Evolutionary conservation across 2,329 filamentous ascomycete genomes (phyloP), one percentile per base, ranked within the genome.

Genomic region (Penicillium italicum): DNA sequence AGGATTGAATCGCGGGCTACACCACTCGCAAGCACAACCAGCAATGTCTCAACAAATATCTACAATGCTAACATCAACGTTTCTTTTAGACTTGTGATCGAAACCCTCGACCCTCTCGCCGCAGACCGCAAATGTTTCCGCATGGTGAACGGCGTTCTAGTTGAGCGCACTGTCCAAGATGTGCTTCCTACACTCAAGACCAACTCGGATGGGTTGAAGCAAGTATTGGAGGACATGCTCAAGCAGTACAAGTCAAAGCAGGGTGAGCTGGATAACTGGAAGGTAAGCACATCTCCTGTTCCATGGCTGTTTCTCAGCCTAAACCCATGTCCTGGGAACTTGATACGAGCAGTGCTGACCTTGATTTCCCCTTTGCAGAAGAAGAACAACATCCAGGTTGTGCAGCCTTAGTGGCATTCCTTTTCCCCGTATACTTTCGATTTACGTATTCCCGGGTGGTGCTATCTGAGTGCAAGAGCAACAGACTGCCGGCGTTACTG

Each of bases 201-300:
- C 20, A 97, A 99, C 72, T 89, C 91, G 26, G 93, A 97, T 61
- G 93, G 94, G 1, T 73, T 99, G 71, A 94, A 89, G 77, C 95
- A 96, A 77, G 91, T 97, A 30, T 80, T 97, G 53, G 92, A 97
- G 61, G 93, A 97, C 72, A 78, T 99, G 61, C 84, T 97, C 64
- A 97, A 96, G 82, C 91, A 96, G 77, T 97, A 97, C 81, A 96
- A 96, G 80, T 78, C 81, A 31, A 96, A 96, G 77, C 92, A 99
- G 74, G 86, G 91, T 40, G 94, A 99, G 71, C 84, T 99, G 80
- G 93, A 99, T 73, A 92, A 88, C 75, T 99, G 94, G 94, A 99
- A 99, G 90, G 93, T 95, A 77, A 56, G 85, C 71, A 41, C 22
- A 31, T 40, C 28, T 38, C 22, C 9, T 30, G n/a, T n/a, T 34